A percentile compares a stretch with the other conserved stretches of the same genome.
These are phyloP conservation scores for Conticribra guillardii DNA, from an alignment of 108 stramenopile genomes.

Conservation along the genomic window DNA sequence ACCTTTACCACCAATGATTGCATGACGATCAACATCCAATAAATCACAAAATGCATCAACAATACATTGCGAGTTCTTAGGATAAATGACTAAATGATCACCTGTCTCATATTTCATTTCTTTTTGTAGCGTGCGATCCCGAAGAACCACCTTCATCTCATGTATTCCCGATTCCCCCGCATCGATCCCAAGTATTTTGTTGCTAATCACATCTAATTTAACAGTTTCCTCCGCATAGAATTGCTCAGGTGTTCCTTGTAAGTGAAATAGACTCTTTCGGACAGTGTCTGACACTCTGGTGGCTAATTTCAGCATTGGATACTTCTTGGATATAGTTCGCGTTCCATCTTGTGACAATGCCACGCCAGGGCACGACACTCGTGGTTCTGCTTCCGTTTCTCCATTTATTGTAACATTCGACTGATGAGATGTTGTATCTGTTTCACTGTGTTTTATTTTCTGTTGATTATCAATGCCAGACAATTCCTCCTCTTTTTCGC, in stretches of 20 bases:
- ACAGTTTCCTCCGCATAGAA: conserved; percentile 47
- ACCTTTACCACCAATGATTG: conserved; percentile 45
- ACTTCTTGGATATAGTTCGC: conserved; percentile 44
- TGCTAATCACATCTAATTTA: conserved; percentile 46
- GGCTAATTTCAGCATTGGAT: conserved; percentile 36
- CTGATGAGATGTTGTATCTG: too few relatives aligned
- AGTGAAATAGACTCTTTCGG: conserved; percentile 53
- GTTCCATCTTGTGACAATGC: conserved; percentile 30
- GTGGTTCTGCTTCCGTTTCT: conserved; percentile 1
- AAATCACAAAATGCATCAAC: conserved; percentile 55
- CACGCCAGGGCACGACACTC: conserved; percentile 32
- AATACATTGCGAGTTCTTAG: conserved; percentile 59
- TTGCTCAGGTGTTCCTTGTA: conserved; percentile 28
- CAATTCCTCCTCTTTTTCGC: conserved; percentile 13
- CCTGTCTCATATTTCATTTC: conserved; percentile 56
- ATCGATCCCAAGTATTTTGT: conserved; percentile 37
- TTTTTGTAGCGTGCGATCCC: neutral
- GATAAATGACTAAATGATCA: conserved; percentile 72
- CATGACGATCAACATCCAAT: conserved; percentile 61
- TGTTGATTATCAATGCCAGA: too few relatives aligned
- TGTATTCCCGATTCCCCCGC: conserved; percentile 58
- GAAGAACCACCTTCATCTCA: conserved; percentile 50
- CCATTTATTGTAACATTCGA: too few relatives aligned
- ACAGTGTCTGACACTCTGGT: conserved; percentile 36
- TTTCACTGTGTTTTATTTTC: too few relatives aligned